Evolutionary conservation across 2,329 filamentous ascomycete genomes (phyloP), one percentile per base, ranked within the genome.

Genomic region (Pyricularia pennisetigena): DNA sequence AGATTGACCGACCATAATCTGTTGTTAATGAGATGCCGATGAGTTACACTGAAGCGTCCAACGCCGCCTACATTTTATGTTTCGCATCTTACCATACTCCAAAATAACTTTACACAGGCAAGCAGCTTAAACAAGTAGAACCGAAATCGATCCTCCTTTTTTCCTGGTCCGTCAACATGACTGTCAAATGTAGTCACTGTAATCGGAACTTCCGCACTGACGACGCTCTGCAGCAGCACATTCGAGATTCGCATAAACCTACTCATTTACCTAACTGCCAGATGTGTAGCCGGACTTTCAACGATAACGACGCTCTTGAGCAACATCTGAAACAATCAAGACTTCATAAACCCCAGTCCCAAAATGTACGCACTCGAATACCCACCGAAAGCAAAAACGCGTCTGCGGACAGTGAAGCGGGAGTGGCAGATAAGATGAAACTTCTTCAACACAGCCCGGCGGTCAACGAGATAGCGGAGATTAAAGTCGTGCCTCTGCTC

Each of bases 381-480:
- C 54, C 54, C 54, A 24, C 16, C 54, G 16, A 59, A 24, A 59
- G 54, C 54, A 24, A 59, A 24, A 59, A 59, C 54, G 54, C n/a
- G 54, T 59, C 54, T 20, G 23, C 54, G 54, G 54, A 59, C 54
- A 59, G 8, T 59, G 54, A 59, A 24, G 54, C 54, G 23, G 54
- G 12, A 59, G 54, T 23, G 54, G 62, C 62, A 28, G 62, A 64
- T 14, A 26, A 64, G 10, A 28, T 64, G 26, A 32, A 32, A 28
- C 62, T 64, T n/a, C 62, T 64, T 7, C 62, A 26, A 23, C 24
- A 12, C 24, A 28, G 26, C 26, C 62, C 62, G 26, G 62, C 24
- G 62, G 62, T 64, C 62, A 64, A 64, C 29, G 62, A 64, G 62
- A n/a, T 64, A 3, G 62, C 26, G 9, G 62, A 64, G 62, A 64